phyloP scores from a whole-genome alignment of 768 basidiomycete genomes.

The Rhodotorula taiwanensis region DNA sequence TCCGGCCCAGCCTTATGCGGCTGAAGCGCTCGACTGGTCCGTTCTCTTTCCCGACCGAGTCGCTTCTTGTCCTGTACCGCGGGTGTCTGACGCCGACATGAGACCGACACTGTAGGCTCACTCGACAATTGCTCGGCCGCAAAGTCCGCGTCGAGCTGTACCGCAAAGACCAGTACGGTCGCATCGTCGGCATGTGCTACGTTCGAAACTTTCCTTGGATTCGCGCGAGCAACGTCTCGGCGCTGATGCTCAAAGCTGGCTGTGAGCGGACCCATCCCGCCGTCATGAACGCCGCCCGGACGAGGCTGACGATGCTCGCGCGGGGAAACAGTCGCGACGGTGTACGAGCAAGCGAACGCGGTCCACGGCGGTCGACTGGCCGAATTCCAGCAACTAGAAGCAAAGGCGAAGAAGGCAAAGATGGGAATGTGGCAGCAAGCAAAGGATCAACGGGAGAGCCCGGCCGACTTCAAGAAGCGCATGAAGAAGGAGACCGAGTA shows the following conservation, averaged over 20 bases:
- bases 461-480: conserved; percentile 72
- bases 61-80: no score
- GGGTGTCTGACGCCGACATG: neutral
- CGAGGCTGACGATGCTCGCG: no score
- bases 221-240: neutral
- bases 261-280: neutral
- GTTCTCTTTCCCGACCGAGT: neutral
- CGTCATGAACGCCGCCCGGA: no score
- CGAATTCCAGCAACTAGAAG: conserved; percentile 57
- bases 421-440: conserved; percentile 65
- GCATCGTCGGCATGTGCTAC: conserved; percentile 51
- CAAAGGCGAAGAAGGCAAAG: conserved; percentile 60
- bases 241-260: conserved; percentile 7
- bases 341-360: conserved; percentile 56
- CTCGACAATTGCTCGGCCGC: conserved; percentile 53
- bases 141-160: conserved; percentile 65
- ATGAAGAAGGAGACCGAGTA: conserved; percentile 27
- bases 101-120: conserved; percentile 47
- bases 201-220: conserved; percentile 6
- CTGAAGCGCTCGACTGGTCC: conserved; percentile 63
- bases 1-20: conserved; percentile 63
- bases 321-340: conserved; percentile 10
- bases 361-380: conserved; percentile 58
- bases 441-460: conserved; percentile 54
- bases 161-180: conserved; percentile 72